Evolutionary conservation across 2,329 filamentous ascomycete genomes (phyloP).

Genomic region (Pseudogymnoascus sp.): DNA sequence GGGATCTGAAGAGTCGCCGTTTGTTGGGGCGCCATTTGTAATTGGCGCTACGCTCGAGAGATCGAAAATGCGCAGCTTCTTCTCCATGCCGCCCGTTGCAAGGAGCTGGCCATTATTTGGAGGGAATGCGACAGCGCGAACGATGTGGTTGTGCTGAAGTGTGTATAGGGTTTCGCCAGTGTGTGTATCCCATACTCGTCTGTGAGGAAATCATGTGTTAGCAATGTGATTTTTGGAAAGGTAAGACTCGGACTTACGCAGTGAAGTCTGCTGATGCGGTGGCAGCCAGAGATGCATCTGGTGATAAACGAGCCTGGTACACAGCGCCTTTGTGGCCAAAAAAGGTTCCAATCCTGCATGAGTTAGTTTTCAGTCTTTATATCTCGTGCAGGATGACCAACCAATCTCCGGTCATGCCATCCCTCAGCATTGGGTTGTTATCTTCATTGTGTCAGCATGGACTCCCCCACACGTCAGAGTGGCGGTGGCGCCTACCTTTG

Average conservation of each 20-base stretch:
- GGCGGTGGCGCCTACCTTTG: constrained; percentile 45
- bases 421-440: constrained; percentile 96
- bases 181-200: constrained; percentile 95
- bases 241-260: constrained; percentile 52
- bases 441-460: constrained; percentile 47
- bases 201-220: constrained; percentile 34
- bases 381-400: constrained; percentile 34
- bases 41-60: constrained; percentile 54
- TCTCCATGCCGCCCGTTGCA: constrained; percentile 91
- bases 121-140: constrained; percentile 86
- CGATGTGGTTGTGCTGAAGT: constrained; percentile 89
- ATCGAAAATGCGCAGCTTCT: constrained; percentile 92
- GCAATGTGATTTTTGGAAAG: not conserved
- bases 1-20: constrained; percentile 31
- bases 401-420: constrained; percentile 94
- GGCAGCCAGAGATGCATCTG: constrained; percentile 80
- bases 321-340: constrained; percentile 97
- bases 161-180: constrained; percentile 84
- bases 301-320: constrained; percentile 88
- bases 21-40: constrained; percentile 28
- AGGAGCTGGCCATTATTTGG: constrained; percentile 75
- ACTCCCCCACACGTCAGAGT: not conserved
- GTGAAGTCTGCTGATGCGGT: constrained; percentile 96
- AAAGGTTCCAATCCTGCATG: constrained; percentile 79
- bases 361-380: constrained; percentile 11